Conservation (phyloP, 2,329 filamentous ascomycete species). For the Alternaria gaisen region DNA sequence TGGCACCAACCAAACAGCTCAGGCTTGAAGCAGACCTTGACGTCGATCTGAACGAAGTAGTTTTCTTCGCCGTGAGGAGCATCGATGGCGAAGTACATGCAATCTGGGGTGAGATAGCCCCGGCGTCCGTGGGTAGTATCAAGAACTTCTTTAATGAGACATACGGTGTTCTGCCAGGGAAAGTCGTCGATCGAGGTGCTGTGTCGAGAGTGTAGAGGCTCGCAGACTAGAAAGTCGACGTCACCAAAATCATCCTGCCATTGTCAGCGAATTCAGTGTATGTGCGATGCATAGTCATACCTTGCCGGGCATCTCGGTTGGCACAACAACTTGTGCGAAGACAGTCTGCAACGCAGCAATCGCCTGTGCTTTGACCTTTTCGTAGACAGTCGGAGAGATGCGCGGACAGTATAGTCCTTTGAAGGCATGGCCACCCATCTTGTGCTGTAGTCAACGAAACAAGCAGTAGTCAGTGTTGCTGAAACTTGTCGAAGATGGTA, state of each 20-base stretch:
- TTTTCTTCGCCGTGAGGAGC: conserved; percentile 10
- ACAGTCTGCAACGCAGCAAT: conserved; percentile 22
- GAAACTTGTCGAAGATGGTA: neutral
- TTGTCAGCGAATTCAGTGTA: neutral
- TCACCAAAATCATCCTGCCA: conserved; percentile 27
- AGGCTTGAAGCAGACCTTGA: conserved; percentile 33
- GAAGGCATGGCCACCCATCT: conserved; percentile 28
- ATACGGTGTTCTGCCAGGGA: conserved; percentile 23
- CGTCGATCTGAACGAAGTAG: conserved; percentile 36
- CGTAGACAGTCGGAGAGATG: conserved; percentile 29
- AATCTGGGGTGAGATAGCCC: conserved; percentile 21
- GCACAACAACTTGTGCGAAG: conserved; percentile 37
- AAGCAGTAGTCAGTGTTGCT: neutral
- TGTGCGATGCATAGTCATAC: conserved; percentile 5
- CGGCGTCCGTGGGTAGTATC: conserved; percentile 27
- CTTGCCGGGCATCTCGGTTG: conserved; percentile 38
- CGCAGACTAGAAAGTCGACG: conserved; percentile 36
- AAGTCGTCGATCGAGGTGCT: conserved; percentile 12
- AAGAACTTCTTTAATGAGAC: conserved; percentile 25
- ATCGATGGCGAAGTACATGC: conserved; percentile 38
- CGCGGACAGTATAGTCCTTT: conserved; percentile 33
- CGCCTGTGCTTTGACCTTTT: conserved; percentile 21
- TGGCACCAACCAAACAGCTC: conserved; percentile 32
- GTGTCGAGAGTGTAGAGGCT: conserved; percentile 12
- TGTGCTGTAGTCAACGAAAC: neutral